Evolutionary conservation across 495 filamentous ascomycete genomes (phyloP).

Genomic region (Aspergillus nidulans): DNA sequence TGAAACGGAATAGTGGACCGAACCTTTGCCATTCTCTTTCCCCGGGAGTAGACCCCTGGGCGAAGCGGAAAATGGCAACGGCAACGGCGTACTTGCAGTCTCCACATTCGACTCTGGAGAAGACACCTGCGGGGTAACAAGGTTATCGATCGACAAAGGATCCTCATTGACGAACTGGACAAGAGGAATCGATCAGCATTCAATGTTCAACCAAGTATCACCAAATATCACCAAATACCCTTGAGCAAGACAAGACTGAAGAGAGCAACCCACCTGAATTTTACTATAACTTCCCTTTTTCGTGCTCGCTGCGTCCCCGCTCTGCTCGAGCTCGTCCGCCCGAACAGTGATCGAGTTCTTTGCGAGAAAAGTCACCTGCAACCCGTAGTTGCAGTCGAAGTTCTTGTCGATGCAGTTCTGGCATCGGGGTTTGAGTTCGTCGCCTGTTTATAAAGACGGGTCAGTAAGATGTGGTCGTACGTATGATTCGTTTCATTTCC

Average conservation of each 20-base stretch:
- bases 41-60: not conserved
- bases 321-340: constrained; percentile 10
- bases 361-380: constrained; percentile 36
- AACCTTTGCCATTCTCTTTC: not conserved
- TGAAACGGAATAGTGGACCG: not conserved
- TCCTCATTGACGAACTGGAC: constrained; percentile 24
- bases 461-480: not conserved
- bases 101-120: not conserved
- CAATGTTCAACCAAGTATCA: no score
- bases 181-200: not conserved
- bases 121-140: not conserved
- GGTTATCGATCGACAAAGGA: not conserved
- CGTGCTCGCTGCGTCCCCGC: not conserved
- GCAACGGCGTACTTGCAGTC: not conserved
- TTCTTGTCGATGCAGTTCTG: constrained; percentile 39
- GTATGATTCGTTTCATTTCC: no score
- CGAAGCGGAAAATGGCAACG: not conserved
- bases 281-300: constrained; percentile 13
- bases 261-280: constrained; percentile 25
- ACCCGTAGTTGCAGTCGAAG: constrained; percentile 35
- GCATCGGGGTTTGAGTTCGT: constrained; percentile 39
- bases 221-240: no score
- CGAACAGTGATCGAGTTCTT: constrained; percentile 35
- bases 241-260: not conserved
- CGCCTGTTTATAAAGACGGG: constrained; percentile 26